Conservation (phyloP, 169 alveolate genomes). For the Plasmodium malariae region DNA sequence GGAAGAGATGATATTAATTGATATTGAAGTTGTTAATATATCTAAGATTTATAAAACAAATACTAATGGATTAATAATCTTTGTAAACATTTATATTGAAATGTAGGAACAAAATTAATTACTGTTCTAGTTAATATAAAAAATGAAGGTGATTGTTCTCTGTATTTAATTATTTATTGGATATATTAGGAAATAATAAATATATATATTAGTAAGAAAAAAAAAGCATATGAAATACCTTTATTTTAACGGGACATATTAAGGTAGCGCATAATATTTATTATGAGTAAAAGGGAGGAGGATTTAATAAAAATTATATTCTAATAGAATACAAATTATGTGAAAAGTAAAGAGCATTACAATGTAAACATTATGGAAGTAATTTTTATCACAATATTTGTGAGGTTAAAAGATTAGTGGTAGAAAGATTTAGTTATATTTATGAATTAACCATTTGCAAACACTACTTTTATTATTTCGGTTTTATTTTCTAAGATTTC, state of each 20-base stretch:
- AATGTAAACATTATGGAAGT: too few relatives aligned
- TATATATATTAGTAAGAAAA: not conserved
- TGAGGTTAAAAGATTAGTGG: too few relatives aligned
- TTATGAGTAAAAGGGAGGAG: not conserved
- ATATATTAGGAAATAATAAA: not conserved
- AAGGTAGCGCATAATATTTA: not conserved
- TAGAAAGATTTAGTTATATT: not conserved
- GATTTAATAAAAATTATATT: too few relatives aligned
- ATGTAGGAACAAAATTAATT: not conserved
- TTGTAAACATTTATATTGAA: not conserved
- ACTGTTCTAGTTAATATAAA: not conserved
- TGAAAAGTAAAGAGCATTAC: not conserved
- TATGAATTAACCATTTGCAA: not conserved
- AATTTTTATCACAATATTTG: too few relatives aligned
- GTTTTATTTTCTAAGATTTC: not conserved
- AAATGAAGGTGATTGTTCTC: not conserved
- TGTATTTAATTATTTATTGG: not conserved
- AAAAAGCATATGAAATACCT: not conserved
- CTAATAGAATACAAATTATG: too few relatives aligned
- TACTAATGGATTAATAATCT: too few relatives aligned
- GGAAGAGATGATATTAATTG: not conserved
- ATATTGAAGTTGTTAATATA: not conserved
- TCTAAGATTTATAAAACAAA: not conserved
- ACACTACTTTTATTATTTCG: not conserved
- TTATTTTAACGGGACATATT: not conserved